These are phyloP conservation scores for Dioszegia aurantiaca DNA, from an alignment of 768 basidiomycete species.

Conservation along the genomic window DNA sequence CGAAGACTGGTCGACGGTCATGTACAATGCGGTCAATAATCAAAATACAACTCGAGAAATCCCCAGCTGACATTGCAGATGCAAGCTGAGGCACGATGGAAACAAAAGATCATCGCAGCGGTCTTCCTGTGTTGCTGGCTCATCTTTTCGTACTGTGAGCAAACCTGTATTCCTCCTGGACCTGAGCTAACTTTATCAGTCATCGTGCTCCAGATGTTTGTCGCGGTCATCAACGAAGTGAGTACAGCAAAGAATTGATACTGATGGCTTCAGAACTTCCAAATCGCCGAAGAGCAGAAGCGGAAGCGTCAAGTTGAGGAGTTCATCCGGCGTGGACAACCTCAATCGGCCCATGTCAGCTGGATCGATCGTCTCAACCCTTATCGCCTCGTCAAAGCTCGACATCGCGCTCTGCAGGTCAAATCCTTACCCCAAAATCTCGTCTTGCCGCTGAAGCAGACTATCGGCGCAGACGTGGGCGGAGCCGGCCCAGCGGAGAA, in stretches of 20 bases:
- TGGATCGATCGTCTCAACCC: constrained; percentile 82
- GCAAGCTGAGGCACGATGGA: constrained; percentile 61
- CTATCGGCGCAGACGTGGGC: constrained; percentile 54
- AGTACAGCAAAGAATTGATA: too few species aligned
- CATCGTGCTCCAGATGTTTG: constrained; percentile 90
- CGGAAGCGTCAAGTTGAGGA: constrained; percentile 72
- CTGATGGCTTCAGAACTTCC: constrained; percentile 63
- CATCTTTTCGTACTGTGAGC: constrained; percentile 85
- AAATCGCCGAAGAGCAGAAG: constrained; percentile 86
- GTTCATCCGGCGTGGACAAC: constrained; percentile 57
- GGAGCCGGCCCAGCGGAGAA: background rate
- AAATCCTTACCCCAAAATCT: constrained; percentile 69
- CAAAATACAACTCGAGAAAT: too few species aligned
- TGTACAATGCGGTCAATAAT: constrained; percentile 30
- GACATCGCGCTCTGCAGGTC: constrained; percentile 69
- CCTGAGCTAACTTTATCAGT: constrained; percentile 56
- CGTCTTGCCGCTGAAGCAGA: constrained; percentile 75
- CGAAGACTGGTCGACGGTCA: constrained; percentile 67
- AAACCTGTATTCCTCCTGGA: background rate
- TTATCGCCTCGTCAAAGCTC: constrained; percentile 75
- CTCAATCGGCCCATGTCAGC: constrained; percentile 53
- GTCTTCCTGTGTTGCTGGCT: constrained; percentile 79
- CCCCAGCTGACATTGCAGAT: constrained; percentile 60
- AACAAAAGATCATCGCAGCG: constrained; percentile 69
- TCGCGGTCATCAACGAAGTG: constrained; percentile 87